These are phyloP conservation scores for Termitomyces sp. DNA, from an alignment of 768 basidiomycete species.

Conservation along the genomic window DNA sequence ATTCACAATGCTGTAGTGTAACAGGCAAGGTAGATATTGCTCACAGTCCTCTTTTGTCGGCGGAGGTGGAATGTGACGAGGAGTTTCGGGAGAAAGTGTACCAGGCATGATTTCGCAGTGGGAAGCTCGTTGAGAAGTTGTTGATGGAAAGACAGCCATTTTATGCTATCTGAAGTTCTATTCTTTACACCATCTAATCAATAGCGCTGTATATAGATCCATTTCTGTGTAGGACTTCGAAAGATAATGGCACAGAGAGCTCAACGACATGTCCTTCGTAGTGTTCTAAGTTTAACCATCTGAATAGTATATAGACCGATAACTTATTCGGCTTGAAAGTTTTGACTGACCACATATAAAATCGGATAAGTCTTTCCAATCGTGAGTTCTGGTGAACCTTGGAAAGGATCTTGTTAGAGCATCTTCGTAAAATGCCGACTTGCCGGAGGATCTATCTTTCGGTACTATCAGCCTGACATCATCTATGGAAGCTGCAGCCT, in stretches of 20 bases:
- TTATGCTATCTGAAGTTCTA: too few species aligned
- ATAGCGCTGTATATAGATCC: background rate
- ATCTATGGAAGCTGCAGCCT: constrained; percentile 35
- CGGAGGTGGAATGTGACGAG: constrained; percentile 26
- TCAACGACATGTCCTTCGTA: background rate
- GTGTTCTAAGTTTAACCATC: background rate
- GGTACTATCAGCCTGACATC: constrained; percentile 30
- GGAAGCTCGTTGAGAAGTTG: too few species aligned
- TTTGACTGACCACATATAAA: background rate
- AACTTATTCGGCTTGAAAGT: background rate
- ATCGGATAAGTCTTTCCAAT: background rate
- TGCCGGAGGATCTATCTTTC: constrained; percentile 28
- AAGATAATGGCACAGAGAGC: background rate
- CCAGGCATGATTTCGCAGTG: too few species aligned
- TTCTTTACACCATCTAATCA: too few species aligned
- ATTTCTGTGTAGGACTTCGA: background rate
- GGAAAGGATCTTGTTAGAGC: constrained; percentile 24
- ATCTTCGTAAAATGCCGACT: constrained; percentile 25
- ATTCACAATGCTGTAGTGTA: background rate
- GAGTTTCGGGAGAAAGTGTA: constrained; percentile 21
- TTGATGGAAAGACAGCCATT: too few species aligned
- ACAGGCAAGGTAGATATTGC: background rate
- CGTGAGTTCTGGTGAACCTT: background rate
- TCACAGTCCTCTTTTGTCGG: constrained; percentile 11
- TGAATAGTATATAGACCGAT: background rate